Evolutionary conservation across 306 rosid species (phyloP).

Genomic region (Quercus glauca): DNA sequence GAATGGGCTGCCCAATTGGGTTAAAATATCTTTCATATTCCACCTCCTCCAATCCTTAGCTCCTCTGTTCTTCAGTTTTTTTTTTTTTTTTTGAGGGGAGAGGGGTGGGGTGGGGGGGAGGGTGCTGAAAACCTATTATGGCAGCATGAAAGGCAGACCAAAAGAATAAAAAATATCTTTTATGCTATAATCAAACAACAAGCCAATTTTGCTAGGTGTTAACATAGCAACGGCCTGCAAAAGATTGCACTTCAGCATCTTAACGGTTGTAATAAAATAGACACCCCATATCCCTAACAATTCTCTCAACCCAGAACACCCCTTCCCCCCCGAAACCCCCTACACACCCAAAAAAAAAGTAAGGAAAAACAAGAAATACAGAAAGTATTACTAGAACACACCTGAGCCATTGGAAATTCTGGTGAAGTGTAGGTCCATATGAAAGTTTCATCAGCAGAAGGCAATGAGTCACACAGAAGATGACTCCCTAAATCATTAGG

Average conservation of each 20-base stretch:
- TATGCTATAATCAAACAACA: neutral
- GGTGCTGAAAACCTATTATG: neutral
- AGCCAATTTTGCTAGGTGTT: neutral
- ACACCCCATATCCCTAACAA: neutral
- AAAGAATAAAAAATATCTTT: neutral
- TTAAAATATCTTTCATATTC: too few relatives aligned
- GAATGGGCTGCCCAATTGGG: too few relatives aligned
- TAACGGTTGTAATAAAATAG: neutral
- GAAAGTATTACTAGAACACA: conserved; percentile 15
- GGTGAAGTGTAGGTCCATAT: conserved; percentile 85
- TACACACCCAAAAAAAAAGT: neutral
- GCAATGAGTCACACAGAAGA: neutral
- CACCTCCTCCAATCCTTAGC: too few relatives aligned
- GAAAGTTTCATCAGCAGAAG: conserved; percentile 38
- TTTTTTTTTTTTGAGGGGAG: too few relatives aligned
- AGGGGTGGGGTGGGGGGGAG: too few relatives aligned
- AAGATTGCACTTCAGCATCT: neutral
- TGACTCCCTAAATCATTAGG: conserved; percentile 4
- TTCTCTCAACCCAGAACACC: too few relatives aligned
- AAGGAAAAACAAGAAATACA: neutral
- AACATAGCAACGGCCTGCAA: neutral
- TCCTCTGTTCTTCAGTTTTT: too few relatives aligned
- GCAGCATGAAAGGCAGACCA: neutral
- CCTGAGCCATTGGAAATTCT: conserved; percentile 78
- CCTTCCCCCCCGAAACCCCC: too few relatives aligned